Evolutionary conservation across 2,329 filamentous ascomycete genomes (phyloP).

Genomic region (Pseudofabraea citricarpa): DNA sequence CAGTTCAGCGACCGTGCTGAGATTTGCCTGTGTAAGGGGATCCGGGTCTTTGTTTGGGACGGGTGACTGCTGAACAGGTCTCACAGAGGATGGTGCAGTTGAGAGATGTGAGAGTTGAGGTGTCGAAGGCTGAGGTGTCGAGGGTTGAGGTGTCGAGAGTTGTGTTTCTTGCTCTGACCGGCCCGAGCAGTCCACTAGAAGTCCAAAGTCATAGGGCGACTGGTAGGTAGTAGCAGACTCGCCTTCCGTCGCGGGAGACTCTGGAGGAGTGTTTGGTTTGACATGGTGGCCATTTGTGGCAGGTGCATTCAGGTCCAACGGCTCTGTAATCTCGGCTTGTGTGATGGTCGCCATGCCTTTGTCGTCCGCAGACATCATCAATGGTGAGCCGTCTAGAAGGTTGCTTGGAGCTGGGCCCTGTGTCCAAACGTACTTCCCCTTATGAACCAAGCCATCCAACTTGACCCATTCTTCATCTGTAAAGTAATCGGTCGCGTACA

Average conservation of each 20-base stretch:
- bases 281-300: no score
- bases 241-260: no score
- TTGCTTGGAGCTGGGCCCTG: conserved; percentile 13
- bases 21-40: not conserved
- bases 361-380: conserved; percentile 10
- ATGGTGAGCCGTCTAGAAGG: conserved; percentile 18
- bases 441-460: conserved; percentile 23
- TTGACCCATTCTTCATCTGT: conserved; percentile 26
- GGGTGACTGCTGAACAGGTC: not conserved
- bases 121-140: not conserved
- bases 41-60: not conserved
- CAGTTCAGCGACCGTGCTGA: not conserved
- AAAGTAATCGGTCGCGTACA: conserved; percentile 24
- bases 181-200: no score
- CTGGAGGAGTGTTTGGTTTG: no score
- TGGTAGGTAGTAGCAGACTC: no score
- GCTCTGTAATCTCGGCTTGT: not conserved
- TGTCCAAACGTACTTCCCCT: conserved; percentile 23
- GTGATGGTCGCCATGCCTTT: not conserved
- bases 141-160: no score
- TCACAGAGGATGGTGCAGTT: not conserved
- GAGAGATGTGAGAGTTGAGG: not conserved
- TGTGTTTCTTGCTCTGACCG: no score
- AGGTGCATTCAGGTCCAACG: not conserved
- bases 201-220: no score